Percentiles rank a stretch among this genome's conserved stretches.
These are phyloP conservation scores for Trametes polyzona DNA, from an alignment of 1,284 basidiomycete species.

Conservation along the genomic window DNA sequence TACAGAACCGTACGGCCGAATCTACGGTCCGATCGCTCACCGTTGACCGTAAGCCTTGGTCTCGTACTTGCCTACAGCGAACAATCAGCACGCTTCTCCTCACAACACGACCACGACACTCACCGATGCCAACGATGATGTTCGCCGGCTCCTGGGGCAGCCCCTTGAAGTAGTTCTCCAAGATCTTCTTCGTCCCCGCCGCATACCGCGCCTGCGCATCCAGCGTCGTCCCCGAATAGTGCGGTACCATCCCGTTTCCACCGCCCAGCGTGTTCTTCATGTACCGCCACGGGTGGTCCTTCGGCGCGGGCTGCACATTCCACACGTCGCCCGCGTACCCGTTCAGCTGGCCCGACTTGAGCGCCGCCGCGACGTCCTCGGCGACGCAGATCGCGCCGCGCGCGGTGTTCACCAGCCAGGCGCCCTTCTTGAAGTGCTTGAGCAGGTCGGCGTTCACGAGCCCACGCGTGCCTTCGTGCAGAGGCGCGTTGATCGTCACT, in stretches of 20 bases:
- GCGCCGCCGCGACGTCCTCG: slow-evolving; percentile 77
- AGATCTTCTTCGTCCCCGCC: slow-evolving; percentile 77
- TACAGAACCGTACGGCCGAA: no score
- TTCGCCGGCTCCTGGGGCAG: slow-evolving; percentile 79
- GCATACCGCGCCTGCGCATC: slow-evolving; percentile 94
- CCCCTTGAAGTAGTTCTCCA: slow-evolving; percentile 75
- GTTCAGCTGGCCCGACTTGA: slow-evolving; percentile 77
- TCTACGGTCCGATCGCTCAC: neutral
- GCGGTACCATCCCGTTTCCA: slow-evolving; percentile 87
- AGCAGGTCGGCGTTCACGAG: slow-evolving; percentile 85
- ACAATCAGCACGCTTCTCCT: neutral
- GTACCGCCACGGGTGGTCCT: slow-evolving; percentile 86
- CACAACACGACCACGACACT: neutral
- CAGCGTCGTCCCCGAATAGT: slow-evolving; percentile 88
- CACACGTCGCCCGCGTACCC: slow-evolving; percentile 76
- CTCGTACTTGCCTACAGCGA: slow-evolving; percentile 50
- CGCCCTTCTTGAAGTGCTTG: slow-evolving; percentile 88
- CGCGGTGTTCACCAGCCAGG: slow-evolving; percentile 93
- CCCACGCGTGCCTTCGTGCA: slow-evolving; percentile 86
- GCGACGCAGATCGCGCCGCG: slow-evolving; percentile 92
- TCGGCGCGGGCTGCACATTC: slow-evolving; percentile 85
- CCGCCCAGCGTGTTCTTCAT: slow-evolving; percentile 81
- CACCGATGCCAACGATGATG: slow-evolving; percentile 73
- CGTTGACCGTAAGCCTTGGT: slow-evolving; percentile 53
- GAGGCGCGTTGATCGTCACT: slow-evolving; percentile 87